Conservation (phyloP, 306 rosid species). For the Mucuna pruriens region DNA sequence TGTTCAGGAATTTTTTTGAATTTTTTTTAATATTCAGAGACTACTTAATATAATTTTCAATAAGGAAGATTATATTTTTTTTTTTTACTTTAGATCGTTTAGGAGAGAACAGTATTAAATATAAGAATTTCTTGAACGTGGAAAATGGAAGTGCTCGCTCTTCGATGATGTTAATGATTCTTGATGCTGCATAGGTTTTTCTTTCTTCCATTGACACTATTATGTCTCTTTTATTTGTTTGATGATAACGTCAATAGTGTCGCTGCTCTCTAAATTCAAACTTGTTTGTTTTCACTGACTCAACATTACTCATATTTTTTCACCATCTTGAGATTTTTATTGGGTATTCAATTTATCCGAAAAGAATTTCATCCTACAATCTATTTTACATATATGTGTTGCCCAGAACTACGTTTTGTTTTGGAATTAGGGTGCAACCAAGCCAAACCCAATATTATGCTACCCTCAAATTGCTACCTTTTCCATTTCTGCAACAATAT, state of each 20-base stretch:
- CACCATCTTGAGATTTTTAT: background rate
- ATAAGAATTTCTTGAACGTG: background rate
- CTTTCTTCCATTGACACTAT: background rate
- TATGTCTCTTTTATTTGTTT: constrained; percentile 11
- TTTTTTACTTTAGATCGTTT: too few relatives aligned
- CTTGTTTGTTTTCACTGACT: background rate
- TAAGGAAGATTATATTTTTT: too few relatives aligned
- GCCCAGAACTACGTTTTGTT: background rate
- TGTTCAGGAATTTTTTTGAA: too few relatives aligned
- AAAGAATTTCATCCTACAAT: background rate
- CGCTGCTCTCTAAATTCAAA: background rate
- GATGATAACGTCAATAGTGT: background rate
- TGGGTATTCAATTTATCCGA: background rate
- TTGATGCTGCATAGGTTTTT: constrained; percentile 28
- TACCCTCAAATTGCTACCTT: background rate
- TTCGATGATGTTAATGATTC: background rate
- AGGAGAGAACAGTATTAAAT: too few relatives aligned
- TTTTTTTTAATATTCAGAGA: too few relatives aligned
- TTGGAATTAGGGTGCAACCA: background rate
- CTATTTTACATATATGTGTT: background rate
- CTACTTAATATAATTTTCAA: too few relatives aligned
- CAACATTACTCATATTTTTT: background rate
- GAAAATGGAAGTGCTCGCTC: background rate
- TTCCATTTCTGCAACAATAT: constrained; percentile 27
- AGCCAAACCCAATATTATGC: constrained; percentile 1